phyloP scores from a whole-genome alignment of 306 rosid genomes.

The Quercus alba region DNA sequence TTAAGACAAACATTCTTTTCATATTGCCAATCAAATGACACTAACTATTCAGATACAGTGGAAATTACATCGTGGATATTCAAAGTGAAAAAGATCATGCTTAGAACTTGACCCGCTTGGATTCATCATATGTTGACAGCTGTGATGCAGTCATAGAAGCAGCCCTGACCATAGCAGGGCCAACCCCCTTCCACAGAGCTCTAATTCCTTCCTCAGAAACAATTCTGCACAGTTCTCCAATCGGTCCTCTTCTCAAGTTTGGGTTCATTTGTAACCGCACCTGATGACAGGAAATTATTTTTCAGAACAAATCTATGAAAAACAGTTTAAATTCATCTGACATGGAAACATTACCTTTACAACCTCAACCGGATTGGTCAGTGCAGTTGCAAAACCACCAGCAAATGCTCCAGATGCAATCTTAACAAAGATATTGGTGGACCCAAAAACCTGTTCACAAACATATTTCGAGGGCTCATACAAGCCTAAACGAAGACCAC shows the following conservation, averaged over 20 bases:
- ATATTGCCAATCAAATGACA: background rate
- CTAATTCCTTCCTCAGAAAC: conserved; percentile 72
- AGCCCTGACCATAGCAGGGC: conserved; percentile 97
- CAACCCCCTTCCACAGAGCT: conserved; percentile 92
- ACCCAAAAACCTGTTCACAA: conserved; percentile 76
- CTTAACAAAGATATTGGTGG: conserved; percentile 73
- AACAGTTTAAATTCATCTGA: background rate
- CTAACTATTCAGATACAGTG: conserved; percentile 25
- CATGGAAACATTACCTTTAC: conserved; percentile 54
- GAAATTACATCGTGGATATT: conserved; percentile 35
- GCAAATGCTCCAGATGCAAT: conserved; percentile 82
- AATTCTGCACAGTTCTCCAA: conserved; percentile 55
- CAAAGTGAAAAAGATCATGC: conserved; percentile 42
- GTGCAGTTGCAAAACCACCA: conserved; percentile 78
- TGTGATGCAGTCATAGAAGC: conserved; percentile 94
- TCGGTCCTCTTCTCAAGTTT: conserved; percentile 54
- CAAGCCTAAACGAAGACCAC: conserved; percentile 96
- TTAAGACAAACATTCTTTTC: background rate
- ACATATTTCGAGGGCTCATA: conserved; percentile 91
- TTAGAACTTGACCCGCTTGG: conserved; percentile 82
- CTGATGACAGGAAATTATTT: conserved; percentile 46
- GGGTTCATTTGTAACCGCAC: conserved; percentile 92
- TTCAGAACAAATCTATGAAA: conserved; percentile 13
- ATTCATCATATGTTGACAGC: conserved; percentile 86
- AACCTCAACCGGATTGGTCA: conserved; percentile 95